Base-by-base conservation (phyloP, 108 stramenopile genomes). In the Epipyxis sp. region DNA sequence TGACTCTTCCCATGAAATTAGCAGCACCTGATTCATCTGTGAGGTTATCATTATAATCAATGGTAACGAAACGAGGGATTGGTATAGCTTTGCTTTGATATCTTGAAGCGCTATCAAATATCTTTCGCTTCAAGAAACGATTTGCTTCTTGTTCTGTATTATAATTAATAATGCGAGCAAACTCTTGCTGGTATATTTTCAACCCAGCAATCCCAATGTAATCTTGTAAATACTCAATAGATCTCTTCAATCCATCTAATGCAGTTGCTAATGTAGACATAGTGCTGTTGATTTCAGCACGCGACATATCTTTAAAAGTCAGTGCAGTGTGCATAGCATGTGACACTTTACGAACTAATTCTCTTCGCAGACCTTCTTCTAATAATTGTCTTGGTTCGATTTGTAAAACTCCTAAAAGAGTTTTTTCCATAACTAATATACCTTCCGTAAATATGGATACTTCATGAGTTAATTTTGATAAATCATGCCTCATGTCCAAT, bases 191-290 rank as follows among this genome's bases (percentile, higher is more conserved):
- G 89, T 87, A 91, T 39, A 89, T 86, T 59, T 85, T 80, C 30
- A 88, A 81, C 45, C 90, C 88, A 39, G 86, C 40, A 34, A 91
- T 78, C 44, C 44, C 82, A 43, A 87, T 74, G 69, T 86, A 91
- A 79, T 91, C 90, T 78, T 89, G 88, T 13, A 89, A 44, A 71
- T 86, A 91, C 69, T 89, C 83, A 13, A 91, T 74, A 40, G 86
- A 77, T 37, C 34, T 42, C 50, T 79, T 59, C 68, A 88, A 81
- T 25, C 80, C 84, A 58, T 88, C 80, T 74, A 90, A 44, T 37
- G 10, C 30, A 20, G 25, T 20, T 25, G 57, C 76, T 3, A 77
- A 3, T 3, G 35, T n/a, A n/a, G 3, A 40, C 43, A 59, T 39
- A 40, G 3, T 2, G 2, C 25, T 1, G 10, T 59, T 54, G 37